A percentile compares a stretch with the other conserved stretches of the same genome.
phyloP scores from a whole-genome alignment of 192 early-diverging fungal genomes.

The Entomortierella chlamydospora region DNA sequence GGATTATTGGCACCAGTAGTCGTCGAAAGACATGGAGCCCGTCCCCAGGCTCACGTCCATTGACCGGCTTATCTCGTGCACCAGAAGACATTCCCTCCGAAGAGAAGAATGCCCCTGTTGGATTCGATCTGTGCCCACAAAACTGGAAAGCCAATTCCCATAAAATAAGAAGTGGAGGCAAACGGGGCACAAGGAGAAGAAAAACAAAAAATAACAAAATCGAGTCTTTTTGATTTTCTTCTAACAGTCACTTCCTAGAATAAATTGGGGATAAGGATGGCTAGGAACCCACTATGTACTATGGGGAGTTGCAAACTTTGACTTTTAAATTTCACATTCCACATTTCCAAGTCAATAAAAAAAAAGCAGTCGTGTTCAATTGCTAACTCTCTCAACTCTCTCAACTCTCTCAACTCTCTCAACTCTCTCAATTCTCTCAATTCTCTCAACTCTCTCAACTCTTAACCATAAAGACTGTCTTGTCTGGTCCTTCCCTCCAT shows the following conservation, averaged over 20 bases:
- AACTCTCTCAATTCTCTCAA: too few species aligned
- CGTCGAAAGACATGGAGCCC: conserved; percentile 37
- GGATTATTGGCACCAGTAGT: conserved; percentile 36
- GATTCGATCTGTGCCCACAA: conserved; percentile 33
- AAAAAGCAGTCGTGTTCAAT: too few species aligned
- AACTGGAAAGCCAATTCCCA: conserved; percentile 9
- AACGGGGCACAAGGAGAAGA: not conserved
- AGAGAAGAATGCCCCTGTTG: conserved; percentile 14
- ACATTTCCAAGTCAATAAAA: too few species aligned
- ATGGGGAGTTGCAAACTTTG: too few species aligned
- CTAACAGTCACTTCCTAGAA: not conserved
- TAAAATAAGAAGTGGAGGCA: conserved; percentile 1
- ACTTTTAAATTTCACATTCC: too few species aligned
- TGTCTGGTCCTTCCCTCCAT: too few species aligned
- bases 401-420: too few species aligned
- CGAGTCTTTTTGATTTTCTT: not conserved
- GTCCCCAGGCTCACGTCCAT: conserved; percentile 40
- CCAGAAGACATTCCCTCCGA: conserved; percentile 1
- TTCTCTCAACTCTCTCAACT: too few species aligned
- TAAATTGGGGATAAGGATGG: not conserved
- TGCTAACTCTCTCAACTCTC: too few species aligned
- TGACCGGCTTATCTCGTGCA: conserved; percentile 49
- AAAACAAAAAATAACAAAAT: not conserved
- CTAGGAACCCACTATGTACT: not conserved
- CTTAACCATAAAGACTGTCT: too few species aligned